Base-by-base conservation (phyloP, 495 filamentous ascomycete genomes). In the Viridothelium virens region DNA sequence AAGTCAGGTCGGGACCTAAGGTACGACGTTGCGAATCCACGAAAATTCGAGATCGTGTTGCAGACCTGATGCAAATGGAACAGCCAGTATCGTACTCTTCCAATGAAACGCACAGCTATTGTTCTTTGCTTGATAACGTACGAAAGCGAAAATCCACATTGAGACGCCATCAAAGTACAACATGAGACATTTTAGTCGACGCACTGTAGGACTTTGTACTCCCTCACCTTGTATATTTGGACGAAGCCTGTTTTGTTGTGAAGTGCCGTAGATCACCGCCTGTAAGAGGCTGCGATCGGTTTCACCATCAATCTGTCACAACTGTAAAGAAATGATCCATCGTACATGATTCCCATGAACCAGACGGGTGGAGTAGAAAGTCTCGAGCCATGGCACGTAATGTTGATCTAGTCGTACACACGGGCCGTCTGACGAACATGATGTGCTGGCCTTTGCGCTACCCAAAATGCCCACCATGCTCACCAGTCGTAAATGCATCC, bases 391-490 rank as follows among this genome's bases (percentile, higher is more conserved):
- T 36, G 53, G 53, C 53, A 33, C 2, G 53, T 59, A 59, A 18
- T 59, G 53, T 59, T 10, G 53, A 33, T 59, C 31, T 59, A 4
- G 53, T 59, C 53, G 31, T 25, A 25, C 18, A 59, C 53, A 59
- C 18, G 53, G 31, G 18, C 31, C 53, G 53, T 36, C 18, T 7
- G 33, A 59, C 53, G 25, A 59, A 59, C 25, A 11, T 59, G 53
- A 59, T 59, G 53, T 36, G 53, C 53, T 59, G 53, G 53, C 53
- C 5, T 9, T 59, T 59, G 53, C 53, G 14, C 53, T 59, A 59
- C 53, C 6, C 53, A 10, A 25, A 25, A 25, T 25, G 25, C 25
- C 25, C 53, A 5, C 7, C 6, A 10, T 2, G 5, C 18, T 31
- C 31, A 14, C 7, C 7, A 33, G 53, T 59, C 53, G 18, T n/a